Percentiles rank a stretch among this genome's conserved stretches.
Evolutionary conservation across 2,329 filamentous ascomycete genomes (phyloP).

Genomic region (Macroventuria anomochaeta): DNA sequence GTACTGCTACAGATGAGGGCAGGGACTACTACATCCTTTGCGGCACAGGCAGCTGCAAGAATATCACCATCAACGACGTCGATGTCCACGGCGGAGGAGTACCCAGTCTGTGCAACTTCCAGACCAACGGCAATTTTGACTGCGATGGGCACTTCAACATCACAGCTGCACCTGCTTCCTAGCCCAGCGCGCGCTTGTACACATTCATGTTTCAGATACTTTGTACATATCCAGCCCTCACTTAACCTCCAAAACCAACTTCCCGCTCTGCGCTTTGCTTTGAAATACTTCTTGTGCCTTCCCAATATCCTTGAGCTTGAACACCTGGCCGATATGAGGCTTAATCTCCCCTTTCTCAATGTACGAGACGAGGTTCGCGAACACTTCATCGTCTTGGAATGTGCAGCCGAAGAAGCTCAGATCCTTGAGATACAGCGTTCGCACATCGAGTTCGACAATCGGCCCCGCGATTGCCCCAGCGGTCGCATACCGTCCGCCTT

Average conservation of each 20-base stretch:
- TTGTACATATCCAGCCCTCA: too few species aligned
- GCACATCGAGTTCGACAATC: constrained; percentile 17
- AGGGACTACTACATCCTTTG: constrained; percentile 62
- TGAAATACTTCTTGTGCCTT: constrained; percentile 17
- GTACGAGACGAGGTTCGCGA: constrained; percentile 17
- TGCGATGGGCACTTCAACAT: constrained; percentile 30
- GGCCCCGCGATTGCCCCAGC: constrained; percentile 20
- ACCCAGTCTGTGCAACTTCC: constrained; percentile 36
- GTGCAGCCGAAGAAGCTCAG: constrained; percentile 22
- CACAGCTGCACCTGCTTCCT: constrained; percentile 7
- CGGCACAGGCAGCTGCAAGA: constrained; percentile 58
- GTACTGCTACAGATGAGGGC: constrained; percentile 43
- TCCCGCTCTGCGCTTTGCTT: constrained; percentile 10
- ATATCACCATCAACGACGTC: constrained; percentile 62
- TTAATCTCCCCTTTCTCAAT: constrained; percentile 19
- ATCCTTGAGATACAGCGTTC: constrained; percentile 20
- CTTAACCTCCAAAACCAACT: constrained; percentile 11
- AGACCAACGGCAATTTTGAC: constrained; percentile 35
- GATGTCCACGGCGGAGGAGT: constrained; percentile 48
- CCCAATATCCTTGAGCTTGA: constrained; percentile 15
- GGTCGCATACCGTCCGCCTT: constrained; percentile 17
- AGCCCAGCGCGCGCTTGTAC: neutral
- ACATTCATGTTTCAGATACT: too few species aligned
- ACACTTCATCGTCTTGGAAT: constrained; percentile 19
- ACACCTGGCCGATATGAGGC: constrained; percentile 17